phyloP scores from a whole-genome alignment of 163 green algal genomes.

The Volvox carteri region DNA sequence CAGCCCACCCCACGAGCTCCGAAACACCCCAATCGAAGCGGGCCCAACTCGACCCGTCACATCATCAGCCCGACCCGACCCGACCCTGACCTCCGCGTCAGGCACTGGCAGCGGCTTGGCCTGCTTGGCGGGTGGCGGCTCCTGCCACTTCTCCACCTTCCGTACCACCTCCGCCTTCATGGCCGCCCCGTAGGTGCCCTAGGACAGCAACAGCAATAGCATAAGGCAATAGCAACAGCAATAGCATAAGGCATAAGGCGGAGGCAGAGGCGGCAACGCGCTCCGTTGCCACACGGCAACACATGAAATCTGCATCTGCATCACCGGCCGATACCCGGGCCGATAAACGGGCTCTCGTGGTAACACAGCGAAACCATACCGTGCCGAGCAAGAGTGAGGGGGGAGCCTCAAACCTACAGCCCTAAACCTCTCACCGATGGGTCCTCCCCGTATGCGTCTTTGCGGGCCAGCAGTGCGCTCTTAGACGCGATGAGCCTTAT shows the following conservation, averaged over 20 bases:
- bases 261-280: too few species aligned
- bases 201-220: slow-evolving; percentile 7
- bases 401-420: too few species aligned
- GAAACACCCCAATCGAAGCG: too few species aligned
- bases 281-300: too few species aligned
- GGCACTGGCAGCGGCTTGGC: slow-evolving; percentile 92
- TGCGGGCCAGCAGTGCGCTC: slow-evolving; percentile 92
- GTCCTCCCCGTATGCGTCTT: slow-evolving; percentile 93
- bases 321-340: too few species aligned
- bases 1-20: too few species aligned
- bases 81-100: slow-evolving; percentile 79
- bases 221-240: neutral
- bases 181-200: slow-evolving; percentile 64
- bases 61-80: neutral
- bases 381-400: too few species aligned
- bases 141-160: slow-evolving; percentile 99
- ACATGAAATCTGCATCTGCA: too few species aligned
- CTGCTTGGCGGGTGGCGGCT: slow-evolving; percentile 93
- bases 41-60: too few species aligned
- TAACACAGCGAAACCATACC: too few species aligned
- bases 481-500: slow-evolving; percentile 91
- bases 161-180: slow-evolving; percentile 85
- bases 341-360: too few species aligned
- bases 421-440: slow-evolving; percentile 65
- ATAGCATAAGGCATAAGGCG: too few species aligned